Conservation (phyloP, 176 grass and related monocot species). For the Carex parvula region DNA sequence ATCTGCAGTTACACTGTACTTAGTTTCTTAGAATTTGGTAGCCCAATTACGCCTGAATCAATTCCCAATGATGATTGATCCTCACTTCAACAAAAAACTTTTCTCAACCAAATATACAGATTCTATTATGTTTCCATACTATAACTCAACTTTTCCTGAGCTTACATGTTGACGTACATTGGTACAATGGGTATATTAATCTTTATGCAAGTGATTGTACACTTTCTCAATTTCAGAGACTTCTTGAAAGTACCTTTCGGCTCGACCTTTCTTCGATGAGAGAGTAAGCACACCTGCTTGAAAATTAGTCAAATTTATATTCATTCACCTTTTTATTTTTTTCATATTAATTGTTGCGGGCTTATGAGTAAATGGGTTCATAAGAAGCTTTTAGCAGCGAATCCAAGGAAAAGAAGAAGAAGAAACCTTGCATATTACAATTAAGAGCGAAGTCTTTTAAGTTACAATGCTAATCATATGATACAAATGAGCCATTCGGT, state of each 20-base stretch:
- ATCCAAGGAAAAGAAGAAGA: background rate
- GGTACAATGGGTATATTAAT: background rate
- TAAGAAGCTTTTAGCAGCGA: background rate
- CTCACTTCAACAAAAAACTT: background rate
- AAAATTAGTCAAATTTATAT: background rate
- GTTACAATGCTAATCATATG: background rate
- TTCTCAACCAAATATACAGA: background rate
- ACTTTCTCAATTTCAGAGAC: slow-evolving; percentile 47
- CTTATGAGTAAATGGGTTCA: background rate
- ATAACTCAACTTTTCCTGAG: background rate
- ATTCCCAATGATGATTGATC: background rate
- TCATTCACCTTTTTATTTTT: background rate
- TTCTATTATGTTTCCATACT: background rate
- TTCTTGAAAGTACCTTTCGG: slow-evolving; percentile 75
- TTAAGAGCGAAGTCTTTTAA: background rate
- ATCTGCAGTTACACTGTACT: background rate
- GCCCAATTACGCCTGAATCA: background rate
- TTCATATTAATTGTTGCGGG: background rate
- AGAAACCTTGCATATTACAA: background rate
- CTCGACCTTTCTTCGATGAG: slow-evolving; percentile 76
- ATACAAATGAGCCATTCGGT: background rate
- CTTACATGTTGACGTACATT: background rate
- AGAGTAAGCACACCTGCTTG: slow-evolving; percentile 52
- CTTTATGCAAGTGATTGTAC: slow-evolving; percentile 1
- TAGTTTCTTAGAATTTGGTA: background rate